phyloP scores from a whole-genome alignment of 2,329 filamentous ascomycete genomes.

The Rasamsonia emersonii region DNA sequence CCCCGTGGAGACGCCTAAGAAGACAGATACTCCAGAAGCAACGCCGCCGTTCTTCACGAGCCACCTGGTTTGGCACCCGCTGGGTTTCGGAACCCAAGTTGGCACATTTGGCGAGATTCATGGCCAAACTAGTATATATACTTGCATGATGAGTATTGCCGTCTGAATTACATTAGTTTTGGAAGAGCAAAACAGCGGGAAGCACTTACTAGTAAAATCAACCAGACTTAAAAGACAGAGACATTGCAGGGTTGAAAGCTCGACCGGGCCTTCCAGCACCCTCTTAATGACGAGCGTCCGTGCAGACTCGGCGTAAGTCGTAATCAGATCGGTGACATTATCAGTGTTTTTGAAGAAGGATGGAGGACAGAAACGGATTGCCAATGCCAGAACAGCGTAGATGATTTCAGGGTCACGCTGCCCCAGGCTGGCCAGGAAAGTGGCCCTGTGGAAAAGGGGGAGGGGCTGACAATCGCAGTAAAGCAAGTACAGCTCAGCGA shows the following conservation, averaged over 20 bases:
- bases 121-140: constrained; percentile 33
- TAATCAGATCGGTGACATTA: constrained; percentile 18
- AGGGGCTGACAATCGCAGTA: constrained; percentile 46
- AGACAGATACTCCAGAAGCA: constrained; percentile 39
- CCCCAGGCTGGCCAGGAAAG: constrained; percentile 33
- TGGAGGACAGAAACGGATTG: constrained; percentile 33
- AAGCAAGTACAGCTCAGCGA: constrained; percentile 37
- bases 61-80: constrained; percentile 9
- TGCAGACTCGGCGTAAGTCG: constrained; percentile 30
- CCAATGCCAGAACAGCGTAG: constrained; percentile 33
- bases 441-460: constrained; percentile 36
- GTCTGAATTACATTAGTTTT: constrained; percentile 16
- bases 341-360: constrained; percentile 13
- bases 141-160: constrained; percentile 29
- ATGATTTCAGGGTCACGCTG: constrained; percentile 30
- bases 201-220: constrained; percentile 32
- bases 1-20: constrained; percentile 37
- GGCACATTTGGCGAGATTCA: constrained; percentile 38
- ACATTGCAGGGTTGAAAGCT: constrained; percentile 36
- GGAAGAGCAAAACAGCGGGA: not conserved
- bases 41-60: constrained; percentile 25
- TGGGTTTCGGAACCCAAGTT: constrained; percentile 33
- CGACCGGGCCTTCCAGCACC: constrained; percentile 30
- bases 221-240: constrained; percentile 34
- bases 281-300: constrained; percentile 31